Base-by-base conservation (phyloP, 352 stramenopile species). In the Thalassiosira livingstoniorum region DNA sequence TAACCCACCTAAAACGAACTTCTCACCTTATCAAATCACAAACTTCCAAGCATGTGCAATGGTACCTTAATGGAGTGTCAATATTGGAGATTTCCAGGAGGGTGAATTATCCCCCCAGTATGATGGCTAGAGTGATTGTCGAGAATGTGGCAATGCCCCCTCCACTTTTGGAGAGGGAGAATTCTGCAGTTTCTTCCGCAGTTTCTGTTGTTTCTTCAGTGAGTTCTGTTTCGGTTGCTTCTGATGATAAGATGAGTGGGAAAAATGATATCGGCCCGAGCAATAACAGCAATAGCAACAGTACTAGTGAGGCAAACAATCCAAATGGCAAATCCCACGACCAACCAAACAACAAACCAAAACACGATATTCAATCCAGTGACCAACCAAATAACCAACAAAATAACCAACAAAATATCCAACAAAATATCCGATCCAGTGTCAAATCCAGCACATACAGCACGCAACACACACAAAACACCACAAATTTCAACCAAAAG, bases 111-210 rank as follows among this genome's bases (percentile, higher is more conserved):
- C 78, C 88, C 27, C 87, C 90, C 3, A 85, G 75, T 60, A 64
- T 92, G 37, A 77, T 94, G 58, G 78, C 84, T 27, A 75, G 90
- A 81, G 66, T 82, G 4, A 83, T 94, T 31, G 78, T 93, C 10
- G 87, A 92, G 66, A 83, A 89, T 64, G 81, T 87, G 4, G 68
- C 80, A 4, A 34, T 69, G 13, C 37, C 39, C 11, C 72, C 70
- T 31, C 23, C 15, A 23, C 35, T 11, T 39, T 5, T 45, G 11
- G 4, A 34, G 21, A 10, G 10, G 37, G 5, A 66, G 34, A 47
- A 47, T 18, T 47, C 39, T 18, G 7, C 39, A 47, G 15, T 15
- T 47, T 7, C 7, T 47, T 18, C 39, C 7, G 15, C 39, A 47
- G n/a, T n/a, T n/a, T n/a, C n/a, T n/a, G n/a, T n/a, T n/a, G n/a